phyloP scores from a whole-genome alignment of 352 stramenopile species.

The Pythium periplocum region DNA sequence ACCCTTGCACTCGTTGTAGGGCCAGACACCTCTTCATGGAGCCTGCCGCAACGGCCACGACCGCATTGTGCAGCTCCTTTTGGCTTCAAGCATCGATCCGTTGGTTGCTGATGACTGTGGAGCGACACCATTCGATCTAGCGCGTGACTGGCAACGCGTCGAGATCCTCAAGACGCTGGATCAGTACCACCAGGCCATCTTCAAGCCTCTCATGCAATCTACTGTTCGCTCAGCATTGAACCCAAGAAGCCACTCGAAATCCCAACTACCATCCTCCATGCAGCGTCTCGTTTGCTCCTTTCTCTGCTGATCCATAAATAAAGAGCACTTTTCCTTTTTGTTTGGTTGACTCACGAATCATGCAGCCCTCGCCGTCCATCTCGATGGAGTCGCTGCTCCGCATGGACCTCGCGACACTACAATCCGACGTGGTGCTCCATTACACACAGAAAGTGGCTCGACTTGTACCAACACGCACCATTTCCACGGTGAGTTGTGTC shows the following conservation, averaged over 20 bases:
- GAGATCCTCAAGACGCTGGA: conserved; percentile 41
- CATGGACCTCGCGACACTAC: conserved; percentile 21
- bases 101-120: conserved; percentile 48
- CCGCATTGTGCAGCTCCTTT: conserved; percentile 31
- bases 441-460: conserved; percentile 23
- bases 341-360: no score
- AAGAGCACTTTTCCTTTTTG: no score
- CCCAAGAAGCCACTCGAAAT: no score
- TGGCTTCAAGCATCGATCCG: conserved; percentile 26
- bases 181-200: conserved; percentile 7
- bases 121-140: conserved; percentile 44
- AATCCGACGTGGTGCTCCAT: conserved; percentile 19
- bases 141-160: conserved; percentile 46
- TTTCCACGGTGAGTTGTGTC: conserved; percentile 15
- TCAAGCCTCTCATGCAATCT: conserved; percentile 4
- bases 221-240: no score
- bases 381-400: conserved; percentile 28
- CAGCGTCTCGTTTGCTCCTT: conserved; percentile 8
- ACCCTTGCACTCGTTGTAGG: conserved; percentile 15
- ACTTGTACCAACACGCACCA: conserved; percentile 11
- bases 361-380: conserved; percentile 1
- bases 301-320: conserved; percentile 8
- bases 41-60: conserved; percentile 57
- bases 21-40: conserved; percentile 43
- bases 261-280: conserved; percentile 4